phyloP scores from a whole-genome alignment of 2,329 filamentous ascomycete species.

The Clonostachys solani region DNA sequence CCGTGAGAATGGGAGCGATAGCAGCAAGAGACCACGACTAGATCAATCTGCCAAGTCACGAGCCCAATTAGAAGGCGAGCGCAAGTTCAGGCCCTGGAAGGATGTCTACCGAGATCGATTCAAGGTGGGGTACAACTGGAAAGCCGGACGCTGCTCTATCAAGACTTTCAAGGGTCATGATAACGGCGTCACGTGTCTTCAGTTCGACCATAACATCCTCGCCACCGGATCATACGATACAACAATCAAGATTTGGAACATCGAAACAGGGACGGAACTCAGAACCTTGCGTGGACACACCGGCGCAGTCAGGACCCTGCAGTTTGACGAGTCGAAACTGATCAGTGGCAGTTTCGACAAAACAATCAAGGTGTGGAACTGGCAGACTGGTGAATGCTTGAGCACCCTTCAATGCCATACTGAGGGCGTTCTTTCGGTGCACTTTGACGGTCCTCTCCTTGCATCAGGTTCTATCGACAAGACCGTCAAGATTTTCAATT shows the following conservation, averaged over 20 bases:
- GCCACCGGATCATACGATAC: conserved; percentile 94
- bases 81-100: conserved; percentile 75
- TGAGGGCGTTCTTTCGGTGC: conserved; percentile 79
- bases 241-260: conserved; percentile 95
- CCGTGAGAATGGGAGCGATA: conserved; percentile 10
- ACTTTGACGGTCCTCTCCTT: conserved; percentile 80
- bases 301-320: conserved; percentile 78
- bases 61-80: conserved; percentile 33
- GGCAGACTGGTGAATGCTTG: conserved; percentile 84
- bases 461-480: conserved; percentile 88
- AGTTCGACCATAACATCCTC: conserved; percentile 81
- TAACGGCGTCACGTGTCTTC: conserved; percentile 60
- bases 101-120: conserved; percentile 94
- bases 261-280: conserved; percentile 80
- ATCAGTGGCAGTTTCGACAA: conserved; percentile 87
- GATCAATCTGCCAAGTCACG: conserved; percentile 15
- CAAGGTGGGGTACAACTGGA: conserved; percentile 97
- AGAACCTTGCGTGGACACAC: conserved; percentile 82
- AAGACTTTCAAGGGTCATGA: conserved; percentile 80
- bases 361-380: conserved; percentile 93
- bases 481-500: conserved; percentile 91
- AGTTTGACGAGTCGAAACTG: conserved; percentile 89
- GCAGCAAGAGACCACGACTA: conserved; percentile 27
- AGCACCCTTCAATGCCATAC: conserved; percentile 76
- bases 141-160: conserved; percentile 83